Base-by-base conservation (phyloP, 2,329 filamentous ascomycete species). In the Fusarium scirpi region DNA sequence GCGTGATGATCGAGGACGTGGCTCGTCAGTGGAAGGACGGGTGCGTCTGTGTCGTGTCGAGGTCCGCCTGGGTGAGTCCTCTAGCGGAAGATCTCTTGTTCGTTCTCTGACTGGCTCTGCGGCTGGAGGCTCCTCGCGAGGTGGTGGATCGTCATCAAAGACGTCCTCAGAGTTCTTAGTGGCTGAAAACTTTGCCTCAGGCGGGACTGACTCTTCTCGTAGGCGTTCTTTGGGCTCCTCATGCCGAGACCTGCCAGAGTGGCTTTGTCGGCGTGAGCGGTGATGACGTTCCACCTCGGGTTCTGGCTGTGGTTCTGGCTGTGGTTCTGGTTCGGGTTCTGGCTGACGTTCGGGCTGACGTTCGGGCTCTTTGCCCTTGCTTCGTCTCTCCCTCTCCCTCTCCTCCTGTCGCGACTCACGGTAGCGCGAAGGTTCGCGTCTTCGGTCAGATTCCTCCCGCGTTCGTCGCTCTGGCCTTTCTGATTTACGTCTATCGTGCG, bases 401-500 rank as follows among this genome's bases (percentile, higher is more conserved):
- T 52, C 56, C 32, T 63, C 61, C 40, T 43, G 51, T 38, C 47
- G 44, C 11, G 41, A 25, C 41, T 63, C 55, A 32, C 65, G 54
- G 32, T 59, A 46, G n/a, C 56, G 57, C 15, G 69, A 57, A 40
- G 72, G 47, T 44, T 73, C 74, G 16, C 63, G 69, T 22, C 51
- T 62, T 32, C 60, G 58, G n/a, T 77, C 77, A n/a, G 65, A 18
- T 24, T 75, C 74, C 22, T 76, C 74, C 30, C 62, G 62, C 47
- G 61, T 41, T 18, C 70, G 45, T 79, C 82, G 29, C 34, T 74
- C 71, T 22, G 67, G 58, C 43, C 83, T 82, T 69, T 86, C 85
- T 54, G 81, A 82, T 75, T 83, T 86, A 62, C 82, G 82, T 67
- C 75, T 82, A 3, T 88, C 85, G 57, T 86, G 83, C 4, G 81